These are phyloP conservation scores for Nigrospora osmanthi DNA, from an alignment of 2,329 filamentous ascomycete genomes.

Conservation along the genomic window DNA sequence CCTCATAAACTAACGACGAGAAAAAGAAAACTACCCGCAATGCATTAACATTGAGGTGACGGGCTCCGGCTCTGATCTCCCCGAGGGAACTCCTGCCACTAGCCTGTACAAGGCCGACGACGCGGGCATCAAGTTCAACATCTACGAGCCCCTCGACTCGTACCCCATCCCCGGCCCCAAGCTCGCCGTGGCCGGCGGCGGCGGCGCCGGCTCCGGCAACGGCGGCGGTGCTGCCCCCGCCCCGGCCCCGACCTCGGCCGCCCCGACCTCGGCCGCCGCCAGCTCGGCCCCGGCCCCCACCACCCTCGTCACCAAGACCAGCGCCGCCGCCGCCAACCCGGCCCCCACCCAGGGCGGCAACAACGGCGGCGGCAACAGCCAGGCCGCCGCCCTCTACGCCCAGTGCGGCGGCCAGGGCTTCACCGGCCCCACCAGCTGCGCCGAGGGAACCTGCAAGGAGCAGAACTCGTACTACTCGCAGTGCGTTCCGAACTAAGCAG, in stretches of 20 bases:
- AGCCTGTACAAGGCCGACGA: constrained; percentile 12
- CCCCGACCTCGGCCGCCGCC: constrained; percentile 4
- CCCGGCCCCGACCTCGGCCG: not conserved
- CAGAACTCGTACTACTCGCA: constrained; percentile 4
- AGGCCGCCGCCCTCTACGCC: constrained; percentile 4
- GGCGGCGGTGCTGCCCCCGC: not conserved
- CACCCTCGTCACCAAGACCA: constrained; percentile 1
- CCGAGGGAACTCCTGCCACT: constrained; percentile 36
- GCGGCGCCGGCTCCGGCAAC: not conserved
- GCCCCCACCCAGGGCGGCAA: not conserved
- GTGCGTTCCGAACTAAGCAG: not conserved
- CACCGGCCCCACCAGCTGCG: constrained; percentile 10
- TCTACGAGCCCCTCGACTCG: constrained; percentile 10
- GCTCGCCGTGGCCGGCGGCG: not conserved
- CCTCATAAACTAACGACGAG: no score
- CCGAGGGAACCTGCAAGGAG: constrained; percentile 9
- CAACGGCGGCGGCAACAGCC: not conserved
- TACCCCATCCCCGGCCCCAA: constrained; percentile 8
- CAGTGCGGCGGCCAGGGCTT: constrained; percentile 8
- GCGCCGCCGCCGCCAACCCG: constrained; percentile 3
- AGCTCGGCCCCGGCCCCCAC: constrained; percentile 4
- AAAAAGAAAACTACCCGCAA: constrained; percentile 29
- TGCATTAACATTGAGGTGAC: constrained; percentile 50
- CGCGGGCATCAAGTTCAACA: constrained; percentile 13
- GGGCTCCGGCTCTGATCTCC: constrained; percentile 37